Conservation (phyloP, 345 rosid species). For the Melaleuca quinquenervia region DNA sequence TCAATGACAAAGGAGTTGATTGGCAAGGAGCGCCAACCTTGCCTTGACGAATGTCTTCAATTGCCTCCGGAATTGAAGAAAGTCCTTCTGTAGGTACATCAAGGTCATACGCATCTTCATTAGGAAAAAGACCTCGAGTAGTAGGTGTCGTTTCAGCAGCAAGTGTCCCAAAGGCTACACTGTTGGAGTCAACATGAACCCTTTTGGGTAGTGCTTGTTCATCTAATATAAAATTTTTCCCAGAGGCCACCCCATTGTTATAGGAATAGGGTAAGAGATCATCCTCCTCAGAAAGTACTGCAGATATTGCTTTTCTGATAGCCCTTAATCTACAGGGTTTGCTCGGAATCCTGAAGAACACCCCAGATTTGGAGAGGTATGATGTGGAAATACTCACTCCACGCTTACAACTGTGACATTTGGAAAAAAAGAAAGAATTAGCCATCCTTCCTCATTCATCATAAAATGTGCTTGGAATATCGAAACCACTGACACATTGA, state of each 20-base stretch:
- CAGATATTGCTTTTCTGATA: slow-evolving; percentile 16
- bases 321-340: slow-evolving; percentile 15
- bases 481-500: neutral
- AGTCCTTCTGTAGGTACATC: slow-evolving; percentile 57
- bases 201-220: slow-evolving; percentile 7
- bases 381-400: slow-evolving; percentile 2
- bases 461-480: neutral
- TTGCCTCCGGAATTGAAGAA: slow-evolving; percentile 59
- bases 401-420: slow-evolving; percentile 10
- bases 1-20: neutral
- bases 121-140: slow-evolving; percentile 11
- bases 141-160: slow-evolving; percentile 30
- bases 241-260: slow-evolving; percentile 14
- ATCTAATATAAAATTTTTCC: neutral
- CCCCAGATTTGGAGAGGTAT: slow-evolving; percentile 1
- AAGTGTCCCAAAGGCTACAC: slow-evolving; percentile 18
- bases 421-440: neutral
- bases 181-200: slow-evolving; percentile 24
- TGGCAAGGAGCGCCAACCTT: slow-evolving; percentile 14
- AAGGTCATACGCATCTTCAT: slow-evolving; percentile 52
- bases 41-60: slow-evolving; percentile 66
- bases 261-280: slow-evolving; percentile 22
- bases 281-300: slow-evolving; percentile 33
- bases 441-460: neutral
- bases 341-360: neutral